Conservation (phyloP, 169 alveolate species). For the Cryptosporidium sp. region DNA sequence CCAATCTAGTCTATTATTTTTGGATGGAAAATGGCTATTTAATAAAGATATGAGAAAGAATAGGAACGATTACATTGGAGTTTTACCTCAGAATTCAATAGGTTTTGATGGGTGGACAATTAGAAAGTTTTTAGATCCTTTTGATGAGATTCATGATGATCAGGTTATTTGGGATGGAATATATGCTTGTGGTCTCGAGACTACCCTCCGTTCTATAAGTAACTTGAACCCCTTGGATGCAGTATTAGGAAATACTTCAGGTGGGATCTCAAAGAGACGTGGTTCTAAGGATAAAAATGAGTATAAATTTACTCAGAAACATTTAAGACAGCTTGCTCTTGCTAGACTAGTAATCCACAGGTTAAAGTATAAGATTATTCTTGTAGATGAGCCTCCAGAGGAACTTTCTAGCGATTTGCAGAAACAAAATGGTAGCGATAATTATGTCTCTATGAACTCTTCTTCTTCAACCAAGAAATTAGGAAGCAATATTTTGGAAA, state of each 20-base stretch:
- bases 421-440: neutral
- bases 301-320: slow-evolving; percentile 74
- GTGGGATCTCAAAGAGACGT: slow-evolving; percentile 1
- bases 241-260: neutral
- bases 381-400: slow-evolving; percentile 87
- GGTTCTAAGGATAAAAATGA: neutral
- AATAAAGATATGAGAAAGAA: slow-evolving; percentile 36
- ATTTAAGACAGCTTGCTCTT: slow-evolving; percentile 82
- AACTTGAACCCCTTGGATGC: slow-evolving; percentile 5
- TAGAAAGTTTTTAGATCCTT: slow-evolving; percentile 79
- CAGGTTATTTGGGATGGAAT: slow-evolving; percentile 74
- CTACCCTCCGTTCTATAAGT: neutral
- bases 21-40: slow-evolving; percentile 36
- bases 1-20: neutral
- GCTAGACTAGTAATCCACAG: slow-evolving; percentile 84
- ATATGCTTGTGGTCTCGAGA: slow-evolving; percentile 33
- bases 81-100: slow-evolving; percentile 80
- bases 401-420: slow-evolving; percentile 33
- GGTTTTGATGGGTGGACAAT: slow-evolving; percentile 80
- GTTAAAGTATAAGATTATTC: slow-evolving; percentile 79
- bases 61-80: slow-evolving; percentile 77
- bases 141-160: slow-evolving; percentile 64
- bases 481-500: neutral
- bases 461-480: neutral
- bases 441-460: neutral